A percentile compares a stretch with the other conserved stretches of the same genome.
Evolutionary conservation across 1,284 basidiomycete species (phyloP).

Genomic region (Coniophora puteana): DNA sequence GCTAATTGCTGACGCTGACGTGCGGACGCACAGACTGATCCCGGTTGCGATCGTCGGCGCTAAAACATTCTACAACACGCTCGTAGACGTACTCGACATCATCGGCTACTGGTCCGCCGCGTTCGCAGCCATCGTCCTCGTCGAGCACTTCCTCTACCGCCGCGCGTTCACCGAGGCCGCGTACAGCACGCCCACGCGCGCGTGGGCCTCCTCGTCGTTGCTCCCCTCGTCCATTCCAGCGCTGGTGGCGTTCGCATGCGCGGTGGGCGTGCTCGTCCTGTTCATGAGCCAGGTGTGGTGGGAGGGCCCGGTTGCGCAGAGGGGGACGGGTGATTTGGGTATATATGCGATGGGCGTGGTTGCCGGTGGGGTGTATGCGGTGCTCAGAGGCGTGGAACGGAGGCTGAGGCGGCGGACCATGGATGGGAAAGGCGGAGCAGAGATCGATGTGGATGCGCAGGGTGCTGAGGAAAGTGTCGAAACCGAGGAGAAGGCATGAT

Average conservation of each 20-base stretch:
- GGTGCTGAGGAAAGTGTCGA: too few species aligned
- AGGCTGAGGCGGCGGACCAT: slow-evolving; percentile 15
- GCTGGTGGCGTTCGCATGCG: slow-evolving; percentile 40
- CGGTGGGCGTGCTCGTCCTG: slow-evolving; percentile 48
- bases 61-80: slow-evolving; percentile 52
- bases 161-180: slow-evolving; percentile 25
- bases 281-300: slow-evolving; percentile 63
- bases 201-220: slow-evolving; percentile 18
- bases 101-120: slow-evolving; percentile 63
- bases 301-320: slow-evolving; percentile 40
- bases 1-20: slow-evolving; percentile 1
- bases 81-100: slow-evolving; percentile 50
- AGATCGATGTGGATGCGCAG: background rate
- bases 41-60: slow-evolving; percentile 59
- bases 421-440: background rate
- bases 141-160: slow-evolving; percentile 59
- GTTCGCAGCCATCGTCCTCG: slow-evolving; percentile 49
- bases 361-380: slow-evolving; percentile 35
- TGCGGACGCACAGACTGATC: slow-evolving; percentile 40
- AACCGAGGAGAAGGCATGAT: too few species aligned
- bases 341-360: slow-evolving; percentile 45
- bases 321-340: slow-evolving; percentile 55
- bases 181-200: slow-evolving; percentile 17
- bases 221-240: slow-evolving; percentile 33
- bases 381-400: slow-evolving; percentile 36